Evolutionary conservation across 164 flowering plant genomes (phyloP).

Genomic region (Amborella trichopoda): DNA sequence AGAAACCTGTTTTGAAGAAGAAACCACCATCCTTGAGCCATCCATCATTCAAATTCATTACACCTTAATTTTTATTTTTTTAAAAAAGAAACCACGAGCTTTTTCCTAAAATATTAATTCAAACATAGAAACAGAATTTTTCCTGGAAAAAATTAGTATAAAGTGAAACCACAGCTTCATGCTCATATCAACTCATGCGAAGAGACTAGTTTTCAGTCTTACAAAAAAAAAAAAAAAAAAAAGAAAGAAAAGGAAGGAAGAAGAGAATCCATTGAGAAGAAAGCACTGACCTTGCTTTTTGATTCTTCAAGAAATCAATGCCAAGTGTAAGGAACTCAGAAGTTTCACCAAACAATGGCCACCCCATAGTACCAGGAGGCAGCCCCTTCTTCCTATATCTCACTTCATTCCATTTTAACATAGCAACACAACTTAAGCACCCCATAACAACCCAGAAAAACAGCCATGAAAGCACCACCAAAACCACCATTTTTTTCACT

Average conservation of each 20-base stretch:
- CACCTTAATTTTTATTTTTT: no score
- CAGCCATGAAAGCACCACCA: not conserved
- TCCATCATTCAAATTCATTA: no score
- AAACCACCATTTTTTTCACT: not conserved
- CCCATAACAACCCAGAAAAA: not conserved
- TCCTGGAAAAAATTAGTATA: no score
- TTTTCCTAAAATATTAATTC: no score
- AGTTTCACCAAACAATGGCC: constrained; percentile 95
- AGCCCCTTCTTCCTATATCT: constrained; percentile 68
- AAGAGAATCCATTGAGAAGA: not conserved
- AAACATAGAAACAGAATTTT: no score
- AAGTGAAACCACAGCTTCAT: no score
- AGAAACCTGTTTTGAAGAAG: no score
- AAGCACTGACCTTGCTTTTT: constrained; percentile 56
- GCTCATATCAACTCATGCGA: no score
- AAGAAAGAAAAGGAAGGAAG: not conserved
- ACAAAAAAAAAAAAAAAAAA: not conserved
- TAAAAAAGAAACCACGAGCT: no score
- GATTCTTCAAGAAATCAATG: constrained; percentile 77
- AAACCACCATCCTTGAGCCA: no score
- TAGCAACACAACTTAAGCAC: constrained; percentile 22
- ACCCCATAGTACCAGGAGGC: constrained; percentile 98
- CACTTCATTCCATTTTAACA: constrained; percentile 75
- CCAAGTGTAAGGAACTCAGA: constrained; percentile 88
- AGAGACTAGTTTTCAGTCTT: not conserved